These are phyloP conservation scores for Pyrus betulifolia DNA, from an alignment of 306 rosid genomes.

Conservation along the genomic window DNA sequence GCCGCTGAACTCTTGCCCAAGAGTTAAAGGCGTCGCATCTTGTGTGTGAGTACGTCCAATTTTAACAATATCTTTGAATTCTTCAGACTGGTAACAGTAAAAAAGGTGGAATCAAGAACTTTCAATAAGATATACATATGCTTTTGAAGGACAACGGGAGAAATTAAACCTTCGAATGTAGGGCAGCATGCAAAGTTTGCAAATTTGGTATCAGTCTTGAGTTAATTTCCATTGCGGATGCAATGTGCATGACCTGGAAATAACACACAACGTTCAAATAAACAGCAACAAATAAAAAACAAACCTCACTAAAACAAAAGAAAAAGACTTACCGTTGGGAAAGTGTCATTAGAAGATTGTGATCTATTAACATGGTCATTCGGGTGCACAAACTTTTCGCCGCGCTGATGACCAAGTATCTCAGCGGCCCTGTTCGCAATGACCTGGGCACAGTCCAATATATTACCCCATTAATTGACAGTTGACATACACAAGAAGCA, in stretches of 20 bases:
- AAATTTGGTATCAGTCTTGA: constrained; percentile 75
- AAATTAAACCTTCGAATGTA: constrained; percentile 69
- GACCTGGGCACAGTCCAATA: constrained; percentile 42
- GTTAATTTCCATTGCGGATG: constrained; percentile 76
- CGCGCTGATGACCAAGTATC: constrained; percentile 90
- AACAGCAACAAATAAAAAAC: neutral
- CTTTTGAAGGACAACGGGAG: neutral
- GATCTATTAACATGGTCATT: constrained; percentile 98
- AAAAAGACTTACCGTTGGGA: constrained; percentile 73
- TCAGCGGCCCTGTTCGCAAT: constrained; percentile 97
- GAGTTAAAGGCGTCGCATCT: constrained; percentile 98
- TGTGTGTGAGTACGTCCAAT: constrained; percentile 98
- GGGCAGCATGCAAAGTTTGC: constrained; percentile 61
- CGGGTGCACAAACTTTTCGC: constrained; percentile 89
- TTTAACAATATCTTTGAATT: constrained; percentile 92
- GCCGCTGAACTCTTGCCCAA: constrained; percentile 98
- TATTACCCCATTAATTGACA: neutral
- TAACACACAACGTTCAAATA: neutral
- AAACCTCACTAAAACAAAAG: neutral
- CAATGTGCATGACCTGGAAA: constrained; percentile 94
- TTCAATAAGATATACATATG: neutral
- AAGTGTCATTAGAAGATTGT: constrained; percentile 94
- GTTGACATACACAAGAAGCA: neutral
- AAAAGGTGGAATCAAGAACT: neutral
- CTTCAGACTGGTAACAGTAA: constrained; percentile 53